These are phyloP conservation scores for Aspergillus sp. DNA, from an alignment of 2,329 filamentous ascomycete genomes.

Conservation along the genomic window DNA sequence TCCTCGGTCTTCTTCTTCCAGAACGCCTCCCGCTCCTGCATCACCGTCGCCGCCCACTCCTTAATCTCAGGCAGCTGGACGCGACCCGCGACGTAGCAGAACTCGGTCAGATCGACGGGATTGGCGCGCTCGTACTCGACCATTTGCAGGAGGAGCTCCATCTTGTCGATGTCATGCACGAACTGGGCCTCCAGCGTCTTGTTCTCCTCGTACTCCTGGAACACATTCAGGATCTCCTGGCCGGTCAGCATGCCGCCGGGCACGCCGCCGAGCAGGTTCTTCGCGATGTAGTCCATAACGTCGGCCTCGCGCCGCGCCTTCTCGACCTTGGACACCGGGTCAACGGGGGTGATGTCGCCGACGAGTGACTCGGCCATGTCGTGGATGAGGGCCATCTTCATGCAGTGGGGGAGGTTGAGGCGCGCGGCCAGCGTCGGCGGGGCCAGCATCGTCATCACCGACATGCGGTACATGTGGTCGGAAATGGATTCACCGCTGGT, in stretches of 20 bases:
- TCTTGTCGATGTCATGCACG: constrained; percentile 96
- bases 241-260: constrained; percentile 66
- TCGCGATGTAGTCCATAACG: constrained; percentile 89
- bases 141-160: constrained; percentile 94
- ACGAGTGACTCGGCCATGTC: constrained; percentile 97
- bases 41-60: constrained; percentile 73
- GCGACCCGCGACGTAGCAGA: constrained; percentile 71
- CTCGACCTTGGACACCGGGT: constrained; percentile 75
- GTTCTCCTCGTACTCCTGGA: constrained; percentile 94
- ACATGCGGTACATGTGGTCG: constrained; percentile 99
- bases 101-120: constrained; percentile 78
- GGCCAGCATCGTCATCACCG: constrained; percentile 88
- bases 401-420: constrained; percentile 79
- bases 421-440: constrained; percentile 69
- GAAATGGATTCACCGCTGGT: constrained; percentile 78
- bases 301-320: constrained; percentile 83
- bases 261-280: constrained; percentile 69
- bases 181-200: constrained; percentile 81
- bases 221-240: constrained; percentile 71
- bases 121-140: constrained; percentile 84
- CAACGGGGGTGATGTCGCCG: constrained; percentile 93
- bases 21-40: constrained; percentile 72
- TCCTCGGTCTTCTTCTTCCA: constrained; percentile 54
- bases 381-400: constrained; percentile 92
- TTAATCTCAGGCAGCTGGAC: constrained; percentile 76